A percentile compares a stretch with the other conserved stretches of the same genome.
These are phyloP conservation scores for Cordyceps militaris DNA, from an alignment of 2,329 filamentous ascomycete genomes.

Conservation along the genomic window DNA sequence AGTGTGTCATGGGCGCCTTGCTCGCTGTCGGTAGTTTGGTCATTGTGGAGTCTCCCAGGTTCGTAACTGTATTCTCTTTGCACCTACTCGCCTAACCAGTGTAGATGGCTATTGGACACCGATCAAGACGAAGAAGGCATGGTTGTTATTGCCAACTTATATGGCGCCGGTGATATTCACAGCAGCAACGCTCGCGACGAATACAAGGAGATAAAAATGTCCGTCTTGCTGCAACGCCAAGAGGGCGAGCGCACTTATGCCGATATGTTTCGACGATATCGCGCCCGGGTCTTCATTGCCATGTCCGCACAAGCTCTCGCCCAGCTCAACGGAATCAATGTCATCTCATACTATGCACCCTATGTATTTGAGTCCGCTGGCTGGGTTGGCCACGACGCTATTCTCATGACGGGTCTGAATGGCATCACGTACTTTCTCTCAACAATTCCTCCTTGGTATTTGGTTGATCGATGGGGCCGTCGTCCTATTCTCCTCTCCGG, in stretches of 20 bases:
- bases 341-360: conserved; percentile 97
- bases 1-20: conserved; percentile 87
- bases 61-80: conserved; percentile 33
- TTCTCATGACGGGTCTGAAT: conserved; percentile 97
- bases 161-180: conserved; percentile 92
- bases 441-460: conserved; percentile 93
- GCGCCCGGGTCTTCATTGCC: conserved; percentile 89
- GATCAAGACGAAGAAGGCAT: conserved; percentile 98
- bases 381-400: conserved; percentile 84
- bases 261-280: conserved; percentile 94
- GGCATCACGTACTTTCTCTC: conserved; percentile 82
- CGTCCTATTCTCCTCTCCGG: conserved; percentile 84
- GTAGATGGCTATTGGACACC: conserved; percentile 91
- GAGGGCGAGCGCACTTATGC: conserved; percentile 86
- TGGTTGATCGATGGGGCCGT: conserved; percentile 87
- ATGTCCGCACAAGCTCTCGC: conserved; percentile 97
- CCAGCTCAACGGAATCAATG: conserved; percentile 97
- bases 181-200: conserved; percentile 88
- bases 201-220: conserved; percentile 98
- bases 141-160: conserved; percentile 94
- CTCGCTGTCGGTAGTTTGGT: conserved; percentile 80
- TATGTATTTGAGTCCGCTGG: conserved; percentile 94
- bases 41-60: conserved; percentile 92
- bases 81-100: conserved; percentile 22
- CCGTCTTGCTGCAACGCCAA: conserved; percentile 84